These are phyloP conservation scores for Penicillium sclerotiorum DNA, from an alignment of 2,329 filamentous ascomycete genomes.

Conservation along the genomic window DNA sequence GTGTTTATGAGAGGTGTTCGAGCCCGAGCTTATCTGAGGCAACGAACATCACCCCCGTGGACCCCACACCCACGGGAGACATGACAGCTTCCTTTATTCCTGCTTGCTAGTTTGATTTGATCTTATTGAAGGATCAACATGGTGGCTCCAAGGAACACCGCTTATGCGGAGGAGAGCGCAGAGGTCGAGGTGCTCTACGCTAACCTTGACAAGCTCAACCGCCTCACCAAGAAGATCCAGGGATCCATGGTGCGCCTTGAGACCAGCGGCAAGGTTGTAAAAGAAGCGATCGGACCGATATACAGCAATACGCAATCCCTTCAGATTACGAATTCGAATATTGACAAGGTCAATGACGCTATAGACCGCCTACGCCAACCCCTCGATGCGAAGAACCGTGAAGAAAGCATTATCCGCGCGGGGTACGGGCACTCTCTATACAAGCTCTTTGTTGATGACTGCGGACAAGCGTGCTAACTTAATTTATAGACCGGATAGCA, in stretches of 20 bases:
- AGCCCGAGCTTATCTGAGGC: slow-evolving; percentile 24
- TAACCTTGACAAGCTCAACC: slow-evolving; percentile 85
- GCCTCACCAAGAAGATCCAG: slow-evolving; percentile 94
- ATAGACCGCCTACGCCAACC: slow-evolving; percentile 89
- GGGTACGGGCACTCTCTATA: slow-evolving; percentile 53
- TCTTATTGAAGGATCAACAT: slow-evolving; percentile 39
- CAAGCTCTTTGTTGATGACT: background rate
- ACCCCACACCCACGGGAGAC: slow-evolving; percentile 21
- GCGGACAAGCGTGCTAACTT: background rate
- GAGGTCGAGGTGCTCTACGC: slow-evolving; percentile 69
- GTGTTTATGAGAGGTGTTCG: slow-evolving; percentile 10
- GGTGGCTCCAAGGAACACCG: slow-evolving; percentile 59
- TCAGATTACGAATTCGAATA: slow-evolving; percentile 85
- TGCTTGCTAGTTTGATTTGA: slow-evolving; percentile 11
- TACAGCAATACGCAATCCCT: slow-evolving; percentile 89
- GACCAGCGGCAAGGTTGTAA: slow-evolving; percentile 83
- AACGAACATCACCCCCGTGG: slow-evolving; percentile 15
- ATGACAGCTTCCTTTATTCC: slow-evolving; percentile 24
- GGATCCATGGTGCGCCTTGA: slow-evolving; percentile 82
- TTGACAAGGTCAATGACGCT: slow-evolving; percentile 80
- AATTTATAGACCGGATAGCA: slow-evolving; percentile 68
- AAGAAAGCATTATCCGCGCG: slow-evolving; percentile 86
- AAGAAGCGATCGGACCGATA: slow-evolving; percentile 88
- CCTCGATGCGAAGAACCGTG: slow-evolving; percentile 86
- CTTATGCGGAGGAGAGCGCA: slow-evolving; percentile 67